Conservation (phyloP, 768 basidiomycete genomes). For the Termitomyces sp. region DNA sequence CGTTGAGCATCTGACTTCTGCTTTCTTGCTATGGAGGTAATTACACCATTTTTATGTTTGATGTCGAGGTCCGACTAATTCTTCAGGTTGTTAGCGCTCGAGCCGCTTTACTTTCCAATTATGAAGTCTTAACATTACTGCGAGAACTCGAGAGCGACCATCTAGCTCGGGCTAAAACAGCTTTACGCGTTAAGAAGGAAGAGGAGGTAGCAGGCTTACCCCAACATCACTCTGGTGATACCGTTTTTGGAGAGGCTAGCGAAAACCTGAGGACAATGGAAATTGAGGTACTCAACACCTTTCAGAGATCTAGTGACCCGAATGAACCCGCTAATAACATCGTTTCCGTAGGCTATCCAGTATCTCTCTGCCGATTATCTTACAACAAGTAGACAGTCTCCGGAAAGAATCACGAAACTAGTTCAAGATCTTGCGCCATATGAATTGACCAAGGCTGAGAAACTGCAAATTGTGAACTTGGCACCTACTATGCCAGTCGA, state of each 20-base stretch:
- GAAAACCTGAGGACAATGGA: slow-evolving; percentile 85
- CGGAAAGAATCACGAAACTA: slow-evolving; percentile 60
- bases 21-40: slow-evolving; percentile 4
- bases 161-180: slow-evolving; percentile 63
- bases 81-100: slow-evolving; percentile 64
- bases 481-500: slow-evolving; percentile 80
- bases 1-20: neutral
- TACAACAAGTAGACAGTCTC: slow-evolving; percentile 62
- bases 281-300: slow-evolving; percentile 55
- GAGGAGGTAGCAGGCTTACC: slow-evolving; percentile 49
- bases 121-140: slow-evolving; percentile 78
- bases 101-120: slow-evolving; percentile 83
- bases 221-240: slow-evolving; percentile 1
- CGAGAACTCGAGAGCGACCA: slow-evolving; percentile 75
- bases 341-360: slow-evolving; percentile 64
- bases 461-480: slow-evolving; percentile 88
- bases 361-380: slow-evolving; percentile 78
- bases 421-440: slow-evolving; percentile 64
- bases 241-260: slow-evolving; percentile 44
- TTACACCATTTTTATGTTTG: neutral
- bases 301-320: neutral
- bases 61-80: neutral
- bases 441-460: slow-evolving; percentile 86
- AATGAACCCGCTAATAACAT: neutral
- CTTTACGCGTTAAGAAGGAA: slow-evolving; percentile 73